Conservation (phyloP, 2,329 filamentous ascomycete genomes). For the Ophiognomonia clavigignenti-juglandacearum region DNA sequence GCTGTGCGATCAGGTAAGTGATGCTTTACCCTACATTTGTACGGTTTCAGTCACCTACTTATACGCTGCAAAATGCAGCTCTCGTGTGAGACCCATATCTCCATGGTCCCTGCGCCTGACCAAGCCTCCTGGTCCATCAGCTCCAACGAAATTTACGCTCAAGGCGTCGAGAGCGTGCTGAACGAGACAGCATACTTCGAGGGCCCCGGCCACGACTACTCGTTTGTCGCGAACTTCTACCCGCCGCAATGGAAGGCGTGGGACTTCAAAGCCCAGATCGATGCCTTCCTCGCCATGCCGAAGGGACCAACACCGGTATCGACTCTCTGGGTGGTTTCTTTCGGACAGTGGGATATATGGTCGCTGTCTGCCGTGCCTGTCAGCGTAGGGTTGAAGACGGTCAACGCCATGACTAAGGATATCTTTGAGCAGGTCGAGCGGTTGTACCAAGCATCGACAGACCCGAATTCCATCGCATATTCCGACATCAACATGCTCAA, state of each 20-base stretch:
- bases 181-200: slow-evolving; percentile 26
- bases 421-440: slow-evolving; percentile 42
- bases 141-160: slow-evolving; percentile 50
- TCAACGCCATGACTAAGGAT: slow-evolving; percentile 32
- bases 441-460: slow-evolving; percentile 39
- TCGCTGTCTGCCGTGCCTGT: slow-evolving; percentile 43
- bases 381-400: slow-evolving; percentile 28
- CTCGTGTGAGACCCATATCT: slow-evolving; percentile 39
- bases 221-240: slow-evolving; percentile 37
- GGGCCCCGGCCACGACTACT: slow-evolving; percentile 37
- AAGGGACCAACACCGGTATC: slow-evolving; percentile 34
- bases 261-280: slow-evolving; percentile 41
- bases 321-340: slow-evolving; percentile 48
- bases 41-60: background rate
- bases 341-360: slow-evolving; percentile 54
- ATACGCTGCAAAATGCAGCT: slow-evolving; percentile 29
- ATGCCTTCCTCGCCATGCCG: slow-evolving; percentile 38
- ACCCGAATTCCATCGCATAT: slow-evolving; percentile 38
- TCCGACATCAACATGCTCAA: slow-evolving; percentile 32
- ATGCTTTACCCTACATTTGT: background rate
- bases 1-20: slow-evolving; percentile 41
- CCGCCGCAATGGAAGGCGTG: slow-evolving; percentile 32
- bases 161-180: slow-evolving; percentile 31
- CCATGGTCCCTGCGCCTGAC: slow-evolving; percentile 36
- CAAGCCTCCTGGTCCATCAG: slow-evolving; percentile 52